phyloP scores from a whole-genome alignment of 495 filamentous ascomycete genomes.

The Haplographium delicatum region DNA sequence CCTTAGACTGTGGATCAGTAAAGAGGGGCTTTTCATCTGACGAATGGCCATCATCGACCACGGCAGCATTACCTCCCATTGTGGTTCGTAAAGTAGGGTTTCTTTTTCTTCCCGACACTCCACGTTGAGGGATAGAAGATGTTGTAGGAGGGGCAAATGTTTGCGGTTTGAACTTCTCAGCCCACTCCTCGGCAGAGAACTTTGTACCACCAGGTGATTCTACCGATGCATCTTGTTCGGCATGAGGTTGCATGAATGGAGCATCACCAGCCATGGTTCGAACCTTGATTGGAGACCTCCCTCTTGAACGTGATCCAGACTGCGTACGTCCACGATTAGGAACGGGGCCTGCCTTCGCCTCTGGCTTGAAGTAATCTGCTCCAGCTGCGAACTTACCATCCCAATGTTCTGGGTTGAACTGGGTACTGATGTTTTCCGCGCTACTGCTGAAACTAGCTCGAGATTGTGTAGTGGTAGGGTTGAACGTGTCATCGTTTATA shows the following conservation, averaged over 20 bases:
- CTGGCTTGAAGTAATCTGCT: constrained; percentile 46
- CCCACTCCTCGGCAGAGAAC: constrained; percentile 65
- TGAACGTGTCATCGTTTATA: constrained; percentile 34
- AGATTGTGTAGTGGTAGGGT: constrained; percentile 20
- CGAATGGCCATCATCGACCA: constrained; percentile 41
- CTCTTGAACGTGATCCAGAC: constrained; percentile 28
- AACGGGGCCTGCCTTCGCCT: constrained; percentile 26
- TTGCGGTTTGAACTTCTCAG: constrained; percentile 54
- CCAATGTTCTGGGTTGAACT: constrained; percentile 59
- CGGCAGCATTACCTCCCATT: constrained; percentile 29
- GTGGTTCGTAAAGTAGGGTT: constrained; percentile 14
- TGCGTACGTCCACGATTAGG: constrained; percentile 28
- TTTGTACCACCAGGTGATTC: constrained; percentile 30
- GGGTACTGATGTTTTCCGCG: constrained; percentile 72
- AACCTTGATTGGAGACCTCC: constrained; percentile 30
- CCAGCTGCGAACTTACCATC: constrained; percentile 45
- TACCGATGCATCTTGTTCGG: constrained; percentile 3
- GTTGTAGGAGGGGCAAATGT: constrained; percentile 41
- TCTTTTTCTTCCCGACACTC: constrained; percentile 2
- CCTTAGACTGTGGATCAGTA: constrained; percentile 3
- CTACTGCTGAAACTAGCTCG: constrained; percentile 41
- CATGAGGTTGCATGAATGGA: constrained; percentile 2
- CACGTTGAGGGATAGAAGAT: constrained; percentile 1
- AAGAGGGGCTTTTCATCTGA: constrained; percentile 25
- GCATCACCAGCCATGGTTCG: constrained; percentile 9